Conservation (phyloP, 345 rosid species). For the Microcos paniculata region DNA sequence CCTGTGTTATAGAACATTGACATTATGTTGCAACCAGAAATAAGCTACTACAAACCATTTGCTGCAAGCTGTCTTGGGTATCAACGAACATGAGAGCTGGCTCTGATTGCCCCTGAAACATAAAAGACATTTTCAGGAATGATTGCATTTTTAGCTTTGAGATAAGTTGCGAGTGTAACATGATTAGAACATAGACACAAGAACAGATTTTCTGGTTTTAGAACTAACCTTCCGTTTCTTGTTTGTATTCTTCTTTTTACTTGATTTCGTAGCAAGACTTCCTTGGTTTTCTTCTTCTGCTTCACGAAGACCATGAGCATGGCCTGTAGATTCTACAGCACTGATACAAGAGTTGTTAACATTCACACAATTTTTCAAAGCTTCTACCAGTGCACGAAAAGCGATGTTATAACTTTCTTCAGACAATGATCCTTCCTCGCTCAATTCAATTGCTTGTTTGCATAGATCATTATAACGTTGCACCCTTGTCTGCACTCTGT, state of each 20-base stretch:
- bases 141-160: background rate
- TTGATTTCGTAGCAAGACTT: conserved; percentile 35
- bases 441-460: conserved; percentile 38
- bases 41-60: conserved; percentile 39
- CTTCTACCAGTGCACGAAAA: conserved; percentile 43
- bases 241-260: conserved; percentile 49
- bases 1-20: background rate
- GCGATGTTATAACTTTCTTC: conserved; percentile 46
- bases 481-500: conserved; percentile 42
- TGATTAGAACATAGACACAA: background rate
- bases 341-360: conserved; percentile 43
- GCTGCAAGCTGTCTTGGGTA: conserved; percentile 48
- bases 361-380: conserved; percentile 50
- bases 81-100: conserved; percentile 39
- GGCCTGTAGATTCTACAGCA: conserved; percentile 35
- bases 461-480: conserved; percentile 58
- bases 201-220: background rate
- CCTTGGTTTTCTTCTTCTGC: conserved; percentile 43
- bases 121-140: background rate
- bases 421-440: conserved; percentile 49
- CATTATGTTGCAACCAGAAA: background rate
- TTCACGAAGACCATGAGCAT: conserved; percentile 30
- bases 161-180: background rate
- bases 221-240: conserved; percentile 55
- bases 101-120: conserved; percentile 47